phyloP scores from a whole-genome alignment of 2,329 filamentous ascomycete species.

The Chalaropsis thielavioides region DNA sequence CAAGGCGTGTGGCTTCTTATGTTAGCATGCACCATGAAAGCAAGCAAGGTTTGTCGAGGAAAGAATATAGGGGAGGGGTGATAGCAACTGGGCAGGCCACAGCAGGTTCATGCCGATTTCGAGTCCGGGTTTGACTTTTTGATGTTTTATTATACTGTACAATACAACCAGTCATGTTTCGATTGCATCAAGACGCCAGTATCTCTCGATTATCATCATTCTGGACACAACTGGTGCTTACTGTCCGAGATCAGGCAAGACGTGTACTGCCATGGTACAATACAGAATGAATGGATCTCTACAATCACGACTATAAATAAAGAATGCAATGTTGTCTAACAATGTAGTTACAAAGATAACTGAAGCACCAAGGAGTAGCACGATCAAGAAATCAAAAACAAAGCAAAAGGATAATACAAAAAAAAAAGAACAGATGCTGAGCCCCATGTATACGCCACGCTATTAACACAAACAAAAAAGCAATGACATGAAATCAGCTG shows the following conservation, averaged over 20 bases:
- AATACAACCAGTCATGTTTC: constrained; percentile 15
- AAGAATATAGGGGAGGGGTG: not conserved
- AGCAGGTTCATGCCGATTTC: not conserved
- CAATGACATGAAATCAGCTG: not conserved
- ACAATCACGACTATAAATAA: not conserved
- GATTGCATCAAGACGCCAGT: not conserved
- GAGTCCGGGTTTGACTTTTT: not conserved
- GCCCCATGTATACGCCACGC: constrained; percentile 9
- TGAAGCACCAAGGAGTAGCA: not conserved
- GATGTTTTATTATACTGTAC: constrained; percentile 15
- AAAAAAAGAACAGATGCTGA: constrained; percentile 1
- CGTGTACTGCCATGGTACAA: not conserved
- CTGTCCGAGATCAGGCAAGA: not conserved
- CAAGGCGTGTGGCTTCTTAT: not conserved
- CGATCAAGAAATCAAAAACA: not conserved
- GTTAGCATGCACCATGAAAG: not conserved
- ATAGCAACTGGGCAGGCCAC: not conserved
- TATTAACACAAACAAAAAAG: constrained; percentile 6
- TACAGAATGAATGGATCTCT: not conserved
- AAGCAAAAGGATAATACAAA: not conserved
- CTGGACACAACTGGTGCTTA: too few relatives aligned
- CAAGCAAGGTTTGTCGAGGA: not conserved
- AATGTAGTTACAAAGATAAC: not conserved
- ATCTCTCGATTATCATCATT: not conserved
- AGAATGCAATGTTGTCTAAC: not conserved